Evolutionary conservation across 2,329 filamentous ascomycete genomes (phyloP), one percentile per base, ranked within the genome.

Genomic region (Trichoderma oligosporum): DNA sequence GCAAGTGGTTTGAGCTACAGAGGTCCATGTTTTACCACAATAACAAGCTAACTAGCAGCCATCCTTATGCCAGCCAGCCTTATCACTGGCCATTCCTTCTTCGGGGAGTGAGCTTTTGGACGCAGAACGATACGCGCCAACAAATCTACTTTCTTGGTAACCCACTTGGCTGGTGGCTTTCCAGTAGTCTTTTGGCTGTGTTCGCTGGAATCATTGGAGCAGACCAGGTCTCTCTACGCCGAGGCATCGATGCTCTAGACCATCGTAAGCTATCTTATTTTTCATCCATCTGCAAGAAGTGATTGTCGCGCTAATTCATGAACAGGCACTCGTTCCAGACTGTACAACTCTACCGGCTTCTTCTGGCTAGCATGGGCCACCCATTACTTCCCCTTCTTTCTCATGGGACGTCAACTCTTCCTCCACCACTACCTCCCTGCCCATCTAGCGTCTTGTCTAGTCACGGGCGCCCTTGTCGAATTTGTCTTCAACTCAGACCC

Each of bases 1-100:
- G 83, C 68, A 99, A 99, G 78, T 99, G 93, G 81, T 84, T 97
- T 63, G 94, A 99, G 78, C 82, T 99, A 58, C 94, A 99, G 76
- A 85, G 93, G 48, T 91, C 92, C 66, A 99, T 99, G 92, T 99
- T 99, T 82, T 93, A 89, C 82, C 94, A 99, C 81, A 99, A 99
- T 82, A 97, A 92, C 74, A 93, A 95, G 67, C 79, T 99, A 70
- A 99, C 94, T 42, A 95, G 91, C 77, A 96, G 90, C 70, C 94
- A 99, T 73, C 94, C 94, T 1, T 99, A 99, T 72, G 84, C 94
- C 39, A 96, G 91, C 66, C 87, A 92, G 71, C 94, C 94, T 6
- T 94, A 95, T 76, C 90, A 96, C 69, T 99, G 94, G 94, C 94
- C 94, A 1, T 97, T 99, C 83, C 81, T 99, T 70, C 84, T 99